phyloP scores from a whole-genome alignment of 306 rosid genomes.

The Prunus fruticosa region DNA sequence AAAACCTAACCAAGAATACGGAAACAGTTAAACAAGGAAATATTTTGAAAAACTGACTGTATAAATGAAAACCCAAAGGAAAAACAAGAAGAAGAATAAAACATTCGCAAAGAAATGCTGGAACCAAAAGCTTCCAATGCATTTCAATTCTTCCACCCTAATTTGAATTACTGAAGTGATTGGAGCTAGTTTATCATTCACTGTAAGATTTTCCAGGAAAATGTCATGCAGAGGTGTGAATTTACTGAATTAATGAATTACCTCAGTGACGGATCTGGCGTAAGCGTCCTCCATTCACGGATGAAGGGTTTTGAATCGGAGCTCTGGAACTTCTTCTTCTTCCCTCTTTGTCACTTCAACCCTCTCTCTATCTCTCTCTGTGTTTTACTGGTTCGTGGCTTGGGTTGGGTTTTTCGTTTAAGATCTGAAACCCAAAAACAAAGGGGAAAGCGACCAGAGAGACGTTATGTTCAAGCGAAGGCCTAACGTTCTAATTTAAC shows the following conservation, averaged over 20 bases:
- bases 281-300: slow-evolving; percentile 80
- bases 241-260: slow-evolving; percentile 9
- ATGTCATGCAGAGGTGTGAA: neutral
- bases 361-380: neutral
- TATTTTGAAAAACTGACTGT: too few relatives aligned
- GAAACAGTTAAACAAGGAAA: neutral
- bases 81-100: neutral
- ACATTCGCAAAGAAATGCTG: neutral
- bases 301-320: slow-evolving; percentile 38
- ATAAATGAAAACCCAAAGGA: neutral
- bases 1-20: slow-evolving; percentile 51
- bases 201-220: neutral
- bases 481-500: too few relatives aligned
- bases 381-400: too few relatives aligned
- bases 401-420: neutral
- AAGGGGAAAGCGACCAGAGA: neutral
- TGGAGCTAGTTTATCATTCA: too few relatives aligned
- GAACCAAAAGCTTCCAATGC: neutral
- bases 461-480: too few relatives aligned
- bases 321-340: neutral
- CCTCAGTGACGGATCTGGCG: slow-evolving; percentile 87
- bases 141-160: neutral
- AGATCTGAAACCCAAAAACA: neutral
- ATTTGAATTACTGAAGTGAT: neutral
- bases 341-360: neutral